phyloP scores from a whole-genome alignment of 2,329 filamentous ascomycete genomes.

The Aspergillus pseudoterreus region DNA sequence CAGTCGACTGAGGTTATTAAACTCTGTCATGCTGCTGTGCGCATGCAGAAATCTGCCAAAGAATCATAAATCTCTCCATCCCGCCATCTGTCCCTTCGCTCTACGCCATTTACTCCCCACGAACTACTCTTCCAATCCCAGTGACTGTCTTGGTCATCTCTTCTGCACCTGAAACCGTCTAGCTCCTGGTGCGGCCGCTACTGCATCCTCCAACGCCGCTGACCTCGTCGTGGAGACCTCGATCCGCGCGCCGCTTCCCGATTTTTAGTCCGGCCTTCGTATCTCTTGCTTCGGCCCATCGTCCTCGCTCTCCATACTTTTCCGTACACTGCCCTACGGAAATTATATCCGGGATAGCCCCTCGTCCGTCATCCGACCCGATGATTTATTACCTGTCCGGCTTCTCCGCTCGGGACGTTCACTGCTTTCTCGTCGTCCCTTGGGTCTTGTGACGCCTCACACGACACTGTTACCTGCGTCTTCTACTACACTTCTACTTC shows the following conservation, averaged over 20 bases:
- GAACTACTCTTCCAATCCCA: background rate
- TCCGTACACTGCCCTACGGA: background rate
- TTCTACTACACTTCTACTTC: background rate
- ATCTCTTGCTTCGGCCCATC: background rate
- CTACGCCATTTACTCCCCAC: background rate
- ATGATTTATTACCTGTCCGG: background rate
- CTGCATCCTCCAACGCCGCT: background rate
- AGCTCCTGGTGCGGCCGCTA: background rate
- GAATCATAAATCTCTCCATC: background rate
- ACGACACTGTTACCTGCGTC: background rate
- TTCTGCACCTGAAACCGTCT: background rate
- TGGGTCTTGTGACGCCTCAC: background rate
- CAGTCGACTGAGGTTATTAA: background rate
- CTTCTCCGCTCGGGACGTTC: background rate
- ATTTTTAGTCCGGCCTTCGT: background rate
- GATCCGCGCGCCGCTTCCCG: background rate
- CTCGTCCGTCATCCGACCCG: background rate
- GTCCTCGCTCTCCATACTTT: background rate
- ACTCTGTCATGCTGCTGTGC: background rate
- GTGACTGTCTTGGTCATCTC: background rate
- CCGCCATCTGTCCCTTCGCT: background rate
- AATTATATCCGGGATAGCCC: background rate
- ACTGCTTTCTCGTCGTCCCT: background rate
- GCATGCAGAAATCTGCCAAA: background rate
- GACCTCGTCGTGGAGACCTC: background rate